These are phyloP conservation scores for Astragalus glycyphyllos DNA, from an alignment of 306 rosid species.

Conservation along the genomic window DNA sequence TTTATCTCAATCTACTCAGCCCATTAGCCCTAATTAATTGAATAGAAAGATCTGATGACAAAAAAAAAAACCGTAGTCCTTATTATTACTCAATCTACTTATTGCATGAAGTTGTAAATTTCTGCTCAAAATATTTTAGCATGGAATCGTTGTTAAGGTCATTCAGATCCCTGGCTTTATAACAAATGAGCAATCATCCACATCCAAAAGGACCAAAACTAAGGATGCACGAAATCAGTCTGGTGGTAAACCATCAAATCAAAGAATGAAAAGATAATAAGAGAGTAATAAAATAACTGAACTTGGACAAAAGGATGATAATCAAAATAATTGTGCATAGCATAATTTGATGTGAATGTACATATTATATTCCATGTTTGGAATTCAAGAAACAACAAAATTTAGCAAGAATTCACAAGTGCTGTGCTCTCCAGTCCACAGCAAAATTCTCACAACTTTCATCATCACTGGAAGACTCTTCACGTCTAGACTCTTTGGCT, in stretches of 20 bases:
- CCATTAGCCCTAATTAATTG: too few species aligned
- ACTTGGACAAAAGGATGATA: conserved; percentile 14
- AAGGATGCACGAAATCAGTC: background rate
- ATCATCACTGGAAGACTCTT: conserved; percentile 74
- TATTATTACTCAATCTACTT: too few species aligned
- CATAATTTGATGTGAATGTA: conserved; percentile 22
- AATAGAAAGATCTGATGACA: too few species aligned
- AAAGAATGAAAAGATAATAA: background rate
- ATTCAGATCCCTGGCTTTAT: too few species aligned
- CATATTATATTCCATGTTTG: conserved; percentile 27
- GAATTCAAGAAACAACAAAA: conserved; percentile 25
- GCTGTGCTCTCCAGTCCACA: conserved; percentile 98
- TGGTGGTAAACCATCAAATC: background rate
- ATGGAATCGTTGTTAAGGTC: too few species aligned
- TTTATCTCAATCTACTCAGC: too few species aligned
- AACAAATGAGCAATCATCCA: background rate
- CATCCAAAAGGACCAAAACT: background rate
- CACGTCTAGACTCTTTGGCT: conserved; percentile 49
- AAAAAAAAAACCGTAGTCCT: too few species aligned
- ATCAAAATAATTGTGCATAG: conserved; percentile 25
- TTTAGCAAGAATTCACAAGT: conserved; percentile 52
- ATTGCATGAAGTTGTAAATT: too few species aligned
- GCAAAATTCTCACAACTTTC: conserved; percentile 77
- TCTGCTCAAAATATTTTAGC: too few species aligned
- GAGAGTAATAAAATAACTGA: background rate